Evolutionary conservation across 352 stramenopile species (phyloP), one percentile per base, ranked within the genome.

Genomic region (Phytophthora lateralis): DNA sequence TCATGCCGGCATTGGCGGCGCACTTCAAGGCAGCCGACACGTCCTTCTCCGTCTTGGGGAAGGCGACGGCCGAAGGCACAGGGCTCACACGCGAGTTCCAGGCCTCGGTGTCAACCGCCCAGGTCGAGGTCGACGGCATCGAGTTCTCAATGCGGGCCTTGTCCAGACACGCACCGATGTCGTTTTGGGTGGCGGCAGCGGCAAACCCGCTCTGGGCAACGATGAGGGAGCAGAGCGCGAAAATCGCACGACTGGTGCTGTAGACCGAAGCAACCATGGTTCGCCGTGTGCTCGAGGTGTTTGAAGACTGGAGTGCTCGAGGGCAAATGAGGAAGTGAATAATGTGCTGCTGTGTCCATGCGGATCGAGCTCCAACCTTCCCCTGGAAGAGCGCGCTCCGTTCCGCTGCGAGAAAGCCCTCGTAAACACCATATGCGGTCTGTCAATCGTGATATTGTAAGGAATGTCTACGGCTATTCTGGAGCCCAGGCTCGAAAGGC

Each of bases 11-110:
- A 35, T 54, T 17, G 44, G 63, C 63, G 6, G 63, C 63, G n/a
- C 63, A 71, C 26, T 65, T 66, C 24, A 27, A 18, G 7, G 60
- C 53, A 34, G 60, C 60, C 4, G 60, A 64, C 12, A 69, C 54
- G 11, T 64, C 53, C 38, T 63, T 35, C 34, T 71, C 63, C 0
- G 21, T 60, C 45, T 59, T 66, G 15, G 63, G 63, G 54, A 55
- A 71, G 17, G 51, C 63, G n/a, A 71, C 63, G 21, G 44, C 50
- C 12, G 60, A 69, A 48, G 60, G 60, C 17, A 54, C 46, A 3
- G 63, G 63, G 20, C 24, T 67, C 24, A 71, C 45, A 39, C 63
- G 63, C 15, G 63, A 71, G 57, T 71, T 71, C 63, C 57, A 71
- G 10, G 63, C 50, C 38, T 71, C 57, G 7, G 47, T 71, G 45